Evolutionary conservation across 2,329 filamentous ascomycete species (phyloP).

Genomic region (Clonostachys rhizophaga): DNA sequence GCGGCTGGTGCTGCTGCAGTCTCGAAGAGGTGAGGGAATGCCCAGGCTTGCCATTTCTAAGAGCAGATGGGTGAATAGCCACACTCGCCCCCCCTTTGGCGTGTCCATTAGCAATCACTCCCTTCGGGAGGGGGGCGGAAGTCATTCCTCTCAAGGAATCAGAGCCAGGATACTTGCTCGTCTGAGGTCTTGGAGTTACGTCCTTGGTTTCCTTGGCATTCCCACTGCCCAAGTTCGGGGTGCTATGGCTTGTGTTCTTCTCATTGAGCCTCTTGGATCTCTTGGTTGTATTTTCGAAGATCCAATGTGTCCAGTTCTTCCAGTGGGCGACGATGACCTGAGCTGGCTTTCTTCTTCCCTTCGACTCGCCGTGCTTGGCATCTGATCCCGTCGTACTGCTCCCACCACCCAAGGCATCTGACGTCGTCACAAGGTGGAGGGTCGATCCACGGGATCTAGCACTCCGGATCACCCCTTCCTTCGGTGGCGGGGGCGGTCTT

Average conservation of each 20-base stretch:
- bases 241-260: constrained; percentile 50
- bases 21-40: not conserved
- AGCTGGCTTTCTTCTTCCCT: constrained; percentile 51
- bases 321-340: constrained; percentile 55
- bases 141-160: constrained; percentile 22
- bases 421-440: constrained; percentile 74
- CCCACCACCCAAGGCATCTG: constrained; percentile 36
- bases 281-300: constrained; percentile 54
- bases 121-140: constrained; percentile 42
- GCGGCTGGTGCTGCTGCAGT: constrained; percentile 12
- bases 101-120: constrained; percentile 48
- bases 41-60: not conserved
- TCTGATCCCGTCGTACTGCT: constrained; percentile 16
- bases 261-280: constrained; percentile 38
- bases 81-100: constrained; percentile 15
- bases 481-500: constrained; percentile 76
- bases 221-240: constrained; percentile 48
- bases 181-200: constrained; percentile 53
- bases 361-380: constrained; percentile 27
- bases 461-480: constrained; percentile 67
- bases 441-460: constrained; percentile 77
- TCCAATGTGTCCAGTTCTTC: constrained; percentile 63
- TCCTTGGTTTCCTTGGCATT: constrained; percentile 32
- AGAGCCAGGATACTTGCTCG: constrained; percentile 47
- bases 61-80: not conserved